phyloP scores from a whole-genome alignment of 768 basidiomycete genomes.

The Trametes gibbosa region DNA sequence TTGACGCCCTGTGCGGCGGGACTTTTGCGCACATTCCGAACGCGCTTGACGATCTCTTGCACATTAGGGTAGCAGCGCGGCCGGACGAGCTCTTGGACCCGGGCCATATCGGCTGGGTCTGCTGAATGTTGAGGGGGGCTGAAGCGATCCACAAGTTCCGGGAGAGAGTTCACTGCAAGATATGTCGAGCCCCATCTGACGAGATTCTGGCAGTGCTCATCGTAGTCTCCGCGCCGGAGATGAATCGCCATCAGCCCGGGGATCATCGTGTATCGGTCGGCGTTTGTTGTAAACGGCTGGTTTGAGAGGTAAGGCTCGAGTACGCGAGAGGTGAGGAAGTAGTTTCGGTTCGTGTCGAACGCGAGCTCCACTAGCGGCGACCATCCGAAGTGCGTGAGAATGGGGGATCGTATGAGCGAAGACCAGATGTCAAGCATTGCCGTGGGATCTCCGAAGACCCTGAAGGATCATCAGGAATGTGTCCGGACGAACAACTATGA shows the following conservation, averaged over 20 bases:
- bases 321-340: slow-evolving; percentile 12
- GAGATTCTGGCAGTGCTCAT: slow-evolving; percentile 44
- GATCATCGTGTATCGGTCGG: slow-evolving; percentile 31
- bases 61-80: slow-evolving; percentile 42
- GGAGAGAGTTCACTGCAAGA: slow-evolving; percentile 53
- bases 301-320: slow-evolving; percentile 13
- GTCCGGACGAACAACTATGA: neutral
- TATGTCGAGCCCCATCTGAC: slow-evolving; percentile 38
- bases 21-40: slow-evolving; percentile 30
- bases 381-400: slow-evolving; percentile 23
- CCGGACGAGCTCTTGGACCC: slow-evolving; percentile 24
- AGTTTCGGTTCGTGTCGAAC: slow-evolving; percentile 22
- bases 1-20: slow-evolving; percentile 12
- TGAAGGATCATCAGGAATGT: neutral
- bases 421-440: slow-evolving; percentile 17
- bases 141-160: slow-evolving; percentile 48
- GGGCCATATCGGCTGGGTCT: neutral
- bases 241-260: slow-evolving; percentile 56
- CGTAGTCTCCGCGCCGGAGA: slow-evolving; percentile 57
- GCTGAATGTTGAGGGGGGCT: slow-evolving; percentile 21
- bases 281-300: neutral
- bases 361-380: slow-evolving; percentile 24
- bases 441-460: slow-evolving; percentile 16
- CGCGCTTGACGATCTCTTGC: slow-evolving; percentile 39
- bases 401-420: slow-evolving; percentile 15